phyloP scores from a whole-genome alignment of 1,139 yeast genomes.

The Pneumocystis oryctolagi region DNA sequence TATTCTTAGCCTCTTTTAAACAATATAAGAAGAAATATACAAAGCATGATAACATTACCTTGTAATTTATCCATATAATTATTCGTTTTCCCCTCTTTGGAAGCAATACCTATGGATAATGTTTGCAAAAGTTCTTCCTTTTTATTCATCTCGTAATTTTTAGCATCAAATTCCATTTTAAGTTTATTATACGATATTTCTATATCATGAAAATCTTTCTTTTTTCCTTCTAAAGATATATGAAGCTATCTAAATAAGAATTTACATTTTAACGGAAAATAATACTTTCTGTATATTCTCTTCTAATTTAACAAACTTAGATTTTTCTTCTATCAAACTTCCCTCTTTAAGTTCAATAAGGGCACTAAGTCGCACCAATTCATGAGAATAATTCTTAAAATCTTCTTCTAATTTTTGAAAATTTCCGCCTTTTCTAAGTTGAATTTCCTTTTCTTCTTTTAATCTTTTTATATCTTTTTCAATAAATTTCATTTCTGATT shows the following conservation, averaged over 20 bases:
- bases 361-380: constrained; percentile 53
- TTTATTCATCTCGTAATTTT: constrained; percentile 38
- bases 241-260: background rate
- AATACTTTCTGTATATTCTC: constrained; percentile 17
- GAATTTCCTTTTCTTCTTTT: constrained; percentile 41
- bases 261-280: background rate
- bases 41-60: background rate
- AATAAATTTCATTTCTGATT: constrained; percentile 43
- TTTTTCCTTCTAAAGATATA: constrained; percentile 10
- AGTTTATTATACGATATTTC: constrained; percentile 32
- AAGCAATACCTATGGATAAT: constrained; percentile 77
- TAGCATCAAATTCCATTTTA: constrained; percentile 30
- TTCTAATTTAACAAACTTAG: constrained; percentile 13
- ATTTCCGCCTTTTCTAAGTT: constrained; percentile 46
- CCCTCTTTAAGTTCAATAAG: constrained; percentile 42
- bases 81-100: constrained; percentile 64
- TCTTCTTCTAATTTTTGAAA: constrained; percentile 45
- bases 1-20: constrained; percentile 40
- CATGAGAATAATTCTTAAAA: constrained; percentile 49
- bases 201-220: constrained; percentile 18
- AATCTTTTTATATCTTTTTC: constrained; percentile 47
- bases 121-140: constrained; percentile 75
- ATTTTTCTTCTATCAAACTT: constrained; percentile 38
- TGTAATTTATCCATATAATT: constrained; percentile 65
- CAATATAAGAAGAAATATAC: background rate